A percentile compares a stretch with the other conserved stretches of the same genome.
phyloP scores from a whole-genome alignment of 1,284 basidiomycete genomes.

The Fomitopsis schrenkii region DNA sequence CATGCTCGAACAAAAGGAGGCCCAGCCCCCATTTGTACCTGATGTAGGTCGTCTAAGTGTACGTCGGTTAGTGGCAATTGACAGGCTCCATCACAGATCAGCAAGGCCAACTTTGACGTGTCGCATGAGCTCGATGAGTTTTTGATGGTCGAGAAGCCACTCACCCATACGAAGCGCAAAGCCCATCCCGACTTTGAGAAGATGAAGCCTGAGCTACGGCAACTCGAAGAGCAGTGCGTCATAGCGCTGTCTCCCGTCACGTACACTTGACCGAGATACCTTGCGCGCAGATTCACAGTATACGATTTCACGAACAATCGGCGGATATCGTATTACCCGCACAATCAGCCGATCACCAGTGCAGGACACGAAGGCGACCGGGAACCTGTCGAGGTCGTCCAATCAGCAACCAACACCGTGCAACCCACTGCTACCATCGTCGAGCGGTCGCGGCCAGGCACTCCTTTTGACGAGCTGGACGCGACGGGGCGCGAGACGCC shows the following conservation, averaged over 20 bases:
- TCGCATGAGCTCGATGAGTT: constrained; percentile 97
- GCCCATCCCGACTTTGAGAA: constrained; percentile 78
- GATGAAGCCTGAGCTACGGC: constrained; percentile 85
- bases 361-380: constrained; percentile 41
- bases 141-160: constrained; percentile 92
- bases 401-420: constrained; percentile 39
- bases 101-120: constrained; percentile 96
- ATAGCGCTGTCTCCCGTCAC: not conserved
- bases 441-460: constrained; percentile 59
- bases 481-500: constrained; percentile 10
- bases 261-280: not conserved
- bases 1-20: constrained; percentile 68
- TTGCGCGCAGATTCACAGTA: constrained; percentile 57
- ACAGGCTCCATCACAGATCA: constrained; percentile 51
- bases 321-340: constrained; percentile 75
- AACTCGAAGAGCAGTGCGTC: constrained; percentile 89
- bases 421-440: constrained; percentile 39
- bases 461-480: constrained; percentile 34
- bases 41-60: constrained; percentile 58
- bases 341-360: constrained; percentile 63
- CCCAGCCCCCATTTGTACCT: constrained; percentile 85
- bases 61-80: constrained; percentile 5
- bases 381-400: constrained; percentile 27
- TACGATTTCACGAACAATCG: constrained; percentile 68
- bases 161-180: constrained; percentile 91